Evolutionary conservation across 148 eudicot genomes (phyloP), one percentile per base, ranked within the genome.

Genomic region (Spergularia bocconei): DNA sequence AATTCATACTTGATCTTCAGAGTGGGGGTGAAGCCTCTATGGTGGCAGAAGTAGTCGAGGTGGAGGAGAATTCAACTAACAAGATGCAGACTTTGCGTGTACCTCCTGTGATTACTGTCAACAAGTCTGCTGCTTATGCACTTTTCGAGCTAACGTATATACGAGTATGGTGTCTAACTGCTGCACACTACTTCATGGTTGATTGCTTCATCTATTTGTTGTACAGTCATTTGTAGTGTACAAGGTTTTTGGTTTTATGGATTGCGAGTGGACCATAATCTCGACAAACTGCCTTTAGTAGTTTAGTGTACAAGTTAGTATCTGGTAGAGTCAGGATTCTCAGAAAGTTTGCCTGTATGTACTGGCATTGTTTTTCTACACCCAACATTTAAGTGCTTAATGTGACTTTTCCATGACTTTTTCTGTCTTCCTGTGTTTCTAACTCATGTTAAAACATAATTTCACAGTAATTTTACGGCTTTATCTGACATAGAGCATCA

Each of bases 1-100:
- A 3, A 48, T 64, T 39, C 50, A 72, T 71, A 44, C 17, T 33
- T 65, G 59, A 41, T 72, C 53, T 65, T 63, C 38, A 93, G 98
- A 94, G 92, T 73, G 98, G 98, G 16, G 80, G 88, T 57, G 97
- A 94, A 75, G 87, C 98, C 33, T 94, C 98, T 4, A 86, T 91
- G 38, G 93, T 91, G 81, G 98, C 98, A 54, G 87, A 94, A 69
- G 72, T 94, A 19, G 97, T 84, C 19, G 98, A 94, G 80, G 98
- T 91, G 80, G 95, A 93, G 79, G 97, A 86, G 69, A 94, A 94
- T 70, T 86, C 96, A 0, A 85, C 86, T 38, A 76, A 79, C 73
- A 84, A 86, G 44, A 91, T 91, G 93, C 86, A 86, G 20, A 88
- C 91, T 19, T 83, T 90, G 33, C 82, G 98, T 13, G 73, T 71